Base-by-base conservation (phyloP, 345 rosid genomes). In the Toxicodendron radicans region DNA sequence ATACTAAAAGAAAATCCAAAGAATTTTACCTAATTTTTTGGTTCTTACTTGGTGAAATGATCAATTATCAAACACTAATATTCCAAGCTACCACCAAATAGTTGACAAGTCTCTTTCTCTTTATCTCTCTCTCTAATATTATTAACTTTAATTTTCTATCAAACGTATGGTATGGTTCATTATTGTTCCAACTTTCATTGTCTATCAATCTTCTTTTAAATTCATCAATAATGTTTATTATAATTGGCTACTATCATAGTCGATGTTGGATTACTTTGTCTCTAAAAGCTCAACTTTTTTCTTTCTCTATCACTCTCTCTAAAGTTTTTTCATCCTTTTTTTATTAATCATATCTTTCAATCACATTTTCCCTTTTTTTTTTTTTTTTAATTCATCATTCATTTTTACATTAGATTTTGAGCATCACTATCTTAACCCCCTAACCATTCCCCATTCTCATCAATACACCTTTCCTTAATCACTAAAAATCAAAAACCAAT, bases 261-360 rank as follows among this genome's bases (percentile, higher is more conserved):
- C 82, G 38, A 23, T 70, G 82, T 70, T 74, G 72, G n/a, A n/a
- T n/a, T n/a, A n/a, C 72, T 17, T 69, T 74, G 77, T 68, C 70
- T 78, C 59, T 65, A 62, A 78, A 78, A 73, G 77, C 66, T 54
- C 43, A 62, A 67, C 71, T 67, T 46, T 71, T 56, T 17, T n/a
- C n/a, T n/a, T n/a, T n/a, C n/a, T n/a, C n/a, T n/a, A n/a, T n/a
- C n/a, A n/a, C n/a, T n/a, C n/a, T n/a, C n/a, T n/a, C n/a, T n/a
- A n/a, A n/a, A n/a, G n/a, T n/a, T n/a, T n/a, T 17, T 33, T 71
- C 24, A 71, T 71, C 64, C 65, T 66, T 27, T 57, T 58, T 58
- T n/a, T n/a, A 5, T 45, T 58, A 58, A 58, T 71, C 74, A 71
- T 58, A 43, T 58, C 61, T 70, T 70, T 41, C 73, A 21, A 57